Base-by-base conservation (phyloP, 192 early-diverging fungal species). In the Paraglomus brasilianum region DNA sequence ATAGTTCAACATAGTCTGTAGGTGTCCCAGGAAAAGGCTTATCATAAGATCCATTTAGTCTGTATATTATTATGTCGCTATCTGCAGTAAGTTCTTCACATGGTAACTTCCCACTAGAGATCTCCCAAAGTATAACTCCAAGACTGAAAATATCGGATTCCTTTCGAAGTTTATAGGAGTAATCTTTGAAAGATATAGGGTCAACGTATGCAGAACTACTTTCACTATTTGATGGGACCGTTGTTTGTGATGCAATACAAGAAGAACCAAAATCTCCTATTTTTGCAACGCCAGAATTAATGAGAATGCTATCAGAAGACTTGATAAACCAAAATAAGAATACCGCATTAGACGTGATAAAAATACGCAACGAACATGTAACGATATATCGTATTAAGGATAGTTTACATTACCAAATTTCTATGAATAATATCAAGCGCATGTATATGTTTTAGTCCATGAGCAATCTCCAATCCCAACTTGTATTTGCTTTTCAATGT, bases 81-180 rank as follows among this genome's bases (percentile, higher is more conserved):
- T 69, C 71, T 8, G 74, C 24, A 40, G 39, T 43, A 30, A 30
- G 30, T 30, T 30, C 1, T 30, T 30, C 30, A 30, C 30, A 30
- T 1, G 78, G 75, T 7, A 59, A 30, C 52, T 71, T 66, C 10
- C 78, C 74, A 13, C 72, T 74, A 15, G 78, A 76, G 40, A 80
- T 42, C 51, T 80, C 78, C 78, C 78, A 80, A 22, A 80, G 66
- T 24, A 80, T 39, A 5, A 80, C 78, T 8, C 78, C 78, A 11
- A 80, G 51, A 24, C 75, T 76, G 43, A 76, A 80, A 49, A 80
- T 72, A 42, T 80, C 78, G n/a, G 75, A 80, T n/a, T 57, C 48
- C 3, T 70, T 74, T 45, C 77, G 75, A 40, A 40, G n/a, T 55
- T 56, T 56, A 24, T 55, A 68, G 11, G 17, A 24, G 30, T 30